These are phyloP conservation scores for Schizochytrium sp. DNA, from an alignment of 108 stramenopile genomes.

Conservation along the genomic window DNA sequence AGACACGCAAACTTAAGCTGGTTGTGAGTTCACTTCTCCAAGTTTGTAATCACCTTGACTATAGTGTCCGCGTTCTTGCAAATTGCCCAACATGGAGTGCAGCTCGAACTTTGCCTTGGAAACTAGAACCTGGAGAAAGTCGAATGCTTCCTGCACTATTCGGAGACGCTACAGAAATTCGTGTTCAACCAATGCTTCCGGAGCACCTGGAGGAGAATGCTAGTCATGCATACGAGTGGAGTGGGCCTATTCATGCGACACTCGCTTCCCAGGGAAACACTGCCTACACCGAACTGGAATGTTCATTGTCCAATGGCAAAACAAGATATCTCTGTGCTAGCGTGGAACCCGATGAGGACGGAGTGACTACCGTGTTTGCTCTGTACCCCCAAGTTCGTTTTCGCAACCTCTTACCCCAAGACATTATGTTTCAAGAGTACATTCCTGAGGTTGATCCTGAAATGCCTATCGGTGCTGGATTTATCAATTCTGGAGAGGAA, in stretches of 20 bases:
- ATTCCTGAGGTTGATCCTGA: conserved; percentile 14
- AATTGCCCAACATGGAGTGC: conserved; percentile 29
- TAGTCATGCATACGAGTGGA: conserved; percentile 45
- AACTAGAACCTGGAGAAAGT: neutral
- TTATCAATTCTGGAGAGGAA: conserved; percentile 7
- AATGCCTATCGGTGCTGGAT: conserved; percentile 39
- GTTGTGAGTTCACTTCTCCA: neutral
- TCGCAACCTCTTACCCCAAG: conserved; percentile 31
- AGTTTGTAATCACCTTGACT: conserved; percentile 21
- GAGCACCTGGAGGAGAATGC: conserved; percentile 56
- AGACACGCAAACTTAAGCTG: conserved; percentile 51
- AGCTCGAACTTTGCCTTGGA: neutral
- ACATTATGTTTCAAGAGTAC: neutral
- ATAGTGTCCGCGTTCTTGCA: conserved; percentile 34
- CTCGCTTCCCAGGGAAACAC: conserved; percentile 7
- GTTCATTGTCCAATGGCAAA: conserved; percentile 7
- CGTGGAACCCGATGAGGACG: conserved; percentile 55
- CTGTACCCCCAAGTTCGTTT: conserved; percentile 43
- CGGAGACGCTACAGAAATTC: conserved; percentile 15
- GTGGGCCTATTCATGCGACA: conserved; percentile 27
- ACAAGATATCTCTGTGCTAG: conserved; percentile 46
- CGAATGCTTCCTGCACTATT: neutral
- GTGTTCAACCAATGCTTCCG: conserved; percentile 49
- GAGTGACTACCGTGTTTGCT: conserved; percentile 22
- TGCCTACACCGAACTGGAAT: conserved; percentile 37